Percentiles rank a stretch among this genome's conserved stretches.
These are phyloP conservation scores for Cladorrhinum sp. DNA, from an alignment of 2,329 filamentous ascomycete species.

Conservation along the genomic window DNA sequence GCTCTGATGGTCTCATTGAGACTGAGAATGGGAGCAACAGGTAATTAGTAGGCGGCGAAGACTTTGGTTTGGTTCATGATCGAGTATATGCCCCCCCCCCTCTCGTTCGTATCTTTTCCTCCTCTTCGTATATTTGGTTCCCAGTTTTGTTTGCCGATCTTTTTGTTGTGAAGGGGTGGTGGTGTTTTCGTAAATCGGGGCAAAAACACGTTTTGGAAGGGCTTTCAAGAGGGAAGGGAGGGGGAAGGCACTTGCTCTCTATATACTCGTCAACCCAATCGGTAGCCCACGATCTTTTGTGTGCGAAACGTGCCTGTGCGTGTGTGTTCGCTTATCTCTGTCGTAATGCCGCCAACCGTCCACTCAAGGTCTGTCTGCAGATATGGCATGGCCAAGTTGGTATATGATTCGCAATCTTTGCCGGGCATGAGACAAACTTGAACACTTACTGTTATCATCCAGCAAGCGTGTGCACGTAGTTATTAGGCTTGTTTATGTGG, in stretches of 20 bases:
- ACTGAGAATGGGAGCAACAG: too few relatives aligned
- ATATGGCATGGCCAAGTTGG: slow-evolving; percentile 9
- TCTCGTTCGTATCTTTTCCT: too few relatives aligned
- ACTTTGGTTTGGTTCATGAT: too few relatives aligned
- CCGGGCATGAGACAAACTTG: slow-evolving; percentile 13
- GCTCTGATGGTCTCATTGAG: too few relatives aligned
- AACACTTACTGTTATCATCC: too few relatives aligned
- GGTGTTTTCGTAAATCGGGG: neutral
- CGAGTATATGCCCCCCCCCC: too few relatives aligned
- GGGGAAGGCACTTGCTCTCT: neutral
- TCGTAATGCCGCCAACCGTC: slow-evolving; percentile 1
- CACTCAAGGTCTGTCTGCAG: slow-evolving; percentile 4
- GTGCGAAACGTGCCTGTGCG: neutral
- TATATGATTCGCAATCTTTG: slow-evolving; percentile 19
- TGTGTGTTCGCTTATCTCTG: slow-evolving; percentile 14
- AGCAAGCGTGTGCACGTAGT: neutral
- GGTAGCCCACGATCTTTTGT: neutral
- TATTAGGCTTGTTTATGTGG: neutral
- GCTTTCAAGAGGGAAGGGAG: neutral
- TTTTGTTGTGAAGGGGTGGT: neutral
- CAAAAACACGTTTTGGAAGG: neutral
- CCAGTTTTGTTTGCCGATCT: too few relatives aligned
- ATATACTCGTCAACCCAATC: neutral
- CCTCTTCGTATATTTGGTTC: too few relatives aligned
- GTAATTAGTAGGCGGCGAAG: too few relatives aligned